Evolutionary conservation across 768 basidiomycete genomes (phyloP).

Genomic region (Naganishia onofrii): DNA sequence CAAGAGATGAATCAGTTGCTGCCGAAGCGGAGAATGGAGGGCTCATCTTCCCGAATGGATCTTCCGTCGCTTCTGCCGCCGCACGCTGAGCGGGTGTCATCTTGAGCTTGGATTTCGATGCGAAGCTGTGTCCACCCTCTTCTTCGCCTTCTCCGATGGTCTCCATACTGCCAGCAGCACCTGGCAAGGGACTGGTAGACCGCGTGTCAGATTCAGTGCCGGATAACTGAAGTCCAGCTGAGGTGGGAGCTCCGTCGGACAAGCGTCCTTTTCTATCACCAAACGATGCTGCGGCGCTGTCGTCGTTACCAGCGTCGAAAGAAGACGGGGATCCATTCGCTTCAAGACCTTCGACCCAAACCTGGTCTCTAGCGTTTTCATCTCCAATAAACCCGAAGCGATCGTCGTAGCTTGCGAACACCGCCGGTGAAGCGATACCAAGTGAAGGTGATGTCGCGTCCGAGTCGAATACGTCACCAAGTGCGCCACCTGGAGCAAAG

Average conservation of each 20-base stretch:
- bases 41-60: slow-evolving; percentile 29
- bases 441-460: slow-evolving; percentile 15
- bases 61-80: slow-evolving; percentile 18
- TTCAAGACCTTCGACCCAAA: slow-evolving; percentile 46
- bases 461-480: slow-evolving; percentile 39
- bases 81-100: slow-evolving; percentile 27
- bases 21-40: neutral
- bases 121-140: neutral
- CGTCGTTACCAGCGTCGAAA: neutral
- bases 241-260: neutral
- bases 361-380: slow-evolving; percentile 35
- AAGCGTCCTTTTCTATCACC: neutral
- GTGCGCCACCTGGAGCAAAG: slow-evolving; percentile 40
- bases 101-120: neutral
- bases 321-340: slow-evolving; percentile 34
- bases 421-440: slow-evolving; percentile 22
- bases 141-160: slow-evolving; percentile 46
- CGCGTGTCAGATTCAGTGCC: neutral
- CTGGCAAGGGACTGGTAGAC: slow-evolving; percentile 21
- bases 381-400: slow-evolving; percentile 21
- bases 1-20: neutral
- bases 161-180: slow-evolving; percentile 36
- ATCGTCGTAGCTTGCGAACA: slow-evolving; percentile 22
- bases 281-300: neutral
- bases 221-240: slow-evolving; percentile 7